phyloP scores from a whole-genome alignment of 805 yeast species.

The Yarrowia alimentaria region DNA sequence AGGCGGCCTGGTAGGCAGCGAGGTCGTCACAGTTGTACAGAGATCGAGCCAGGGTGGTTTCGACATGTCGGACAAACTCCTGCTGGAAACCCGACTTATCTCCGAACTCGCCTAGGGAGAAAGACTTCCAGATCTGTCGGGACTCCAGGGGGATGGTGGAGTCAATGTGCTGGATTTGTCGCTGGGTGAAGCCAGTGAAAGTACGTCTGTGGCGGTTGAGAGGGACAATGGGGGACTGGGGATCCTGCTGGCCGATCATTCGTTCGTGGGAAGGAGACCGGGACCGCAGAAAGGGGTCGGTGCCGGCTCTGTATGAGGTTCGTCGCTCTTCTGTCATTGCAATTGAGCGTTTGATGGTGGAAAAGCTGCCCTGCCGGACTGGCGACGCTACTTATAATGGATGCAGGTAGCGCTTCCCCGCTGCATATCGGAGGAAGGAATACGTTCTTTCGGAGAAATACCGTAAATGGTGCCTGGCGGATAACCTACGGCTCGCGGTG shows the following conservation, averaged over 20 bases:
- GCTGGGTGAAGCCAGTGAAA: constrained; percentile 86
- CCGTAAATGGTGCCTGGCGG: too few species aligned
- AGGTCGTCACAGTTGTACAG: constrained; percentile 87
- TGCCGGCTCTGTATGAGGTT: constrained; percentile 16
- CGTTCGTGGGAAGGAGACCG: constrained; percentile 12
- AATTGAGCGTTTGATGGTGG: background rate
- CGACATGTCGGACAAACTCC: constrained; percentile 79
- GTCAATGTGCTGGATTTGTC: constrained; percentile 80
- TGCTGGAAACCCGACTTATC: constrained; percentile 60
- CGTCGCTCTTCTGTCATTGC: background rate
- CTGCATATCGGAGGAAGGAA: too few species aligned
- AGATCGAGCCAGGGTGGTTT: constrained; percentile 86
- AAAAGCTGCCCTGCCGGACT: background rate
- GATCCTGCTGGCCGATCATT: constrained; percentile 8
- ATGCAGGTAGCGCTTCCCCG: too few species aligned
- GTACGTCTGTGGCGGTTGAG: constrained; percentile 51
- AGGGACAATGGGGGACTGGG: constrained; percentile 2
- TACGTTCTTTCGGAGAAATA: too few species aligned
- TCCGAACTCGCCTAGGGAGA: constrained; percentile 52
- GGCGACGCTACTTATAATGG: too few species aligned
- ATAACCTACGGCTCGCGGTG: too few species aligned
- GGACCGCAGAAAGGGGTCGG: constrained; percentile 18
- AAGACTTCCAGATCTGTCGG: constrained; percentile 73
- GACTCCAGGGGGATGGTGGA: constrained; percentile 75
- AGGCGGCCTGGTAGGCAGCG: constrained; percentile 90